Conservation (phyloP, 2,329 filamentous ascomycete genomes). For the Emmonsiellopsis sp. region DNA sequence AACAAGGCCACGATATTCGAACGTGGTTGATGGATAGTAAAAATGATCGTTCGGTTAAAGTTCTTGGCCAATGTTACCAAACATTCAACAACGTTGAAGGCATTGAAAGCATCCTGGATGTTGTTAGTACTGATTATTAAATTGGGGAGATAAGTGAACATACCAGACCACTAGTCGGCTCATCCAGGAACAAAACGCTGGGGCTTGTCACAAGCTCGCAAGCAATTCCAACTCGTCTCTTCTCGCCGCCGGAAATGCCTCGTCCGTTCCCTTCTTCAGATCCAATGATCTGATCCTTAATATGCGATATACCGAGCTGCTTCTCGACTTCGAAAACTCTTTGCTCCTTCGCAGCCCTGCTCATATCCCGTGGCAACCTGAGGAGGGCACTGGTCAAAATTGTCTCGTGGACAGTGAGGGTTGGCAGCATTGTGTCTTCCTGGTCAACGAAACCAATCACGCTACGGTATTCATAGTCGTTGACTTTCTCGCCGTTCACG, state of each 20-base stretch:
- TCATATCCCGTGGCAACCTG: conserved; percentile 88
- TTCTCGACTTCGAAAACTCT: conserved; percentile 87
- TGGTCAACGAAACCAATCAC: conserved; percentile 97
- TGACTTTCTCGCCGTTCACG: conserved; percentile 85
- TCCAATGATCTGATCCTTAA: conserved; percentile 88
- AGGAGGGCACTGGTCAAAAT: conserved; percentile 90
- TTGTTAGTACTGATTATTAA: conserved; percentile 31
- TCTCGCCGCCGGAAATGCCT: conserved; percentile 94
- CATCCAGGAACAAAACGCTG: conserved; percentile 92
- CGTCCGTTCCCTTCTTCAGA: conserved; percentile 91
- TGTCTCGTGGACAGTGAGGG: conserved; percentile 93
- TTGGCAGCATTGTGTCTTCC: conserved; percentile 93
- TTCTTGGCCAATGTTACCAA: conserved; percentile 89
- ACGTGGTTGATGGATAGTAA: conserved; percentile 95
- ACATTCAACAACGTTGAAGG: conserved; percentile 95
- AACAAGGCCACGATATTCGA: conserved; percentile 98
- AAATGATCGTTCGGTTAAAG: conserved; percentile 93
- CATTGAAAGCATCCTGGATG: conserved; percentile 73
- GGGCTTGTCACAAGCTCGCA: conserved; percentile 96
- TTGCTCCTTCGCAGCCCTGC: conserved; percentile 75
- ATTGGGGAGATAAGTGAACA: conserved; percentile 59
- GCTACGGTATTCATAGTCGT: conserved; percentile 74
- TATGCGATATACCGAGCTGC: conserved; percentile 88
- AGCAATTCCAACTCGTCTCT: conserved; percentile 89
- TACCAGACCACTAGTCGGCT: conserved; percentile 85